Evolutionary conservation across 495 filamentous ascomycete genomes (phyloP).

Genomic region (Penicillium cinerascens): DNA sequence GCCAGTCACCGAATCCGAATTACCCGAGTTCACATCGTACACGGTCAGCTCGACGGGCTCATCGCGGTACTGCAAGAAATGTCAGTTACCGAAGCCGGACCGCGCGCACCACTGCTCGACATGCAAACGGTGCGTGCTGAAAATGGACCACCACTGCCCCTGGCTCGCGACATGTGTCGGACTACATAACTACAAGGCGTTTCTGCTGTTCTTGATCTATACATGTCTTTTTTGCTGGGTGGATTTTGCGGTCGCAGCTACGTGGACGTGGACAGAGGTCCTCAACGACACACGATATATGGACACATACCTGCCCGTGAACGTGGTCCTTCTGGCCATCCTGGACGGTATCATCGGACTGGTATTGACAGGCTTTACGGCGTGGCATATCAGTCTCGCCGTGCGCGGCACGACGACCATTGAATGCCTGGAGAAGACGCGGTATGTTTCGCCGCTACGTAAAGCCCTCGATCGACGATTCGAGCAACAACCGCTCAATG

Average conservation of each 20-base stretch:
- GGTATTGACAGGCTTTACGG: slow-evolving; percentile 84
- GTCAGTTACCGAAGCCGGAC: slow-evolving; percentile 87
- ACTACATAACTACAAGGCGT: slow-evolving; percentile 90
- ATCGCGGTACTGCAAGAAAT: slow-evolving; percentile 93
- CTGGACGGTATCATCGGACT: slow-evolving; percentile 87
- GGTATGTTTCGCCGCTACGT: slow-evolving; percentile 78
- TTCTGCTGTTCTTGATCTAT: slow-evolving; percentile 91
- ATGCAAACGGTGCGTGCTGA: slow-evolving; percentile 88
- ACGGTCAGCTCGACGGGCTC: slow-evolving; percentile 89
- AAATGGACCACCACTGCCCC: slow-evolving; percentile 99
- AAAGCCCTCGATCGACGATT: slow-evolving; percentile 61
- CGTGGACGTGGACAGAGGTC: slow-evolving; percentile 81
- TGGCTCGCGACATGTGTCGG: slow-evolving; percentile 97
- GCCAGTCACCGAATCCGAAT: slow-evolving; percentile 63
- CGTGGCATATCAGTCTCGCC: slow-evolving; percentile 87
- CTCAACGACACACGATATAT: slow-evolving; percentile 56
- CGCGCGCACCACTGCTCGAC: slow-evolving; percentile 95
- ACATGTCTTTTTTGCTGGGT: slow-evolving; percentile 82
- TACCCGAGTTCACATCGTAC: slow-evolving; percentile 60
- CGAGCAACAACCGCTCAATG: slow-evolving; percentile 38
- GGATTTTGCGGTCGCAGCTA: slow-evolving; percentile 65
- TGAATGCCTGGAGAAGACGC: slow-evolving; percentile 88
- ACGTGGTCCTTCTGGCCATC: slow-evolving; percentile 82
- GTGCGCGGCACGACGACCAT: slow-evolving; percentile 83
- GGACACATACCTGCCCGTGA: slow-evolving; percentile 79